Conservation (phyloP, 495 filamentous ascomycete genomes). For the Aspergillus ellipticus region DNA sequence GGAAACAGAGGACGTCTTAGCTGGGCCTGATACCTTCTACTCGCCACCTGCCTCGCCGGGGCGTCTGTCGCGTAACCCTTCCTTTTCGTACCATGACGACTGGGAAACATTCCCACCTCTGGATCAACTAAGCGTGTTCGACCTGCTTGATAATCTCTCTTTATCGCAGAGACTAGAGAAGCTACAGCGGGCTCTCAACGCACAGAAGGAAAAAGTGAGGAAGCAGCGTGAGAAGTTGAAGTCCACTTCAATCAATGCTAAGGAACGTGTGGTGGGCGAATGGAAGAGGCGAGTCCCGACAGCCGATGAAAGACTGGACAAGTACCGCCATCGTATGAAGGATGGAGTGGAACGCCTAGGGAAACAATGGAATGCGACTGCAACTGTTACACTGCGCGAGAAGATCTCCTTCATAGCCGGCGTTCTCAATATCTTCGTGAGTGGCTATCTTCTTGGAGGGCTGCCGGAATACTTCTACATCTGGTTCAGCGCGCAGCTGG, state of each 20-base stretch:
- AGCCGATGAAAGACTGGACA: constrained; percentile 87
- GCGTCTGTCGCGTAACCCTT: constrained; percentile 62
- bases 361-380: constrained; percentile 81
- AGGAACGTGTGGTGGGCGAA: constrained; percentile 79
- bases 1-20: constrained; percentile 26
- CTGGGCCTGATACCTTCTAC: constrained; percentile 22
- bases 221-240: constrained; percentile 75
- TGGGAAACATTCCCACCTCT: constrained; percentile 84
- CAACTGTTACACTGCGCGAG: constrained; percentile 81
- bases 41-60: constrained; percentile 36
- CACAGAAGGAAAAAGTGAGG: constrained; percentile 81
- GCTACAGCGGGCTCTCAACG: constrained; percentile 70
- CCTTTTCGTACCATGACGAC: constrained; percentile 83
- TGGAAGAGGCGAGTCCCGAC: constrained; percentile 78
- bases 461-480: constrained; percentile 81
- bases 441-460: constrained; percentile 87
- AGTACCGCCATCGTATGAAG: constrained; percentile 83
- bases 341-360: constrained; percentile 81
- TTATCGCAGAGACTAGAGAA: constrained; percentile 85
- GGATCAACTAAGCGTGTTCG: constrained; percentile 88
- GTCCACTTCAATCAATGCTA: constrained; percentile 50
- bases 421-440: constrained; percentile 95
- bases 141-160: constrained; percentile 90
- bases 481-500: constrained; percentile 84
- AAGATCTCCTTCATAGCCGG: constrained; percentile 95